A percentile compares a stretch with the other conserved stretches of the same genome.
Conservation (phyloP, 2,329 filamentous ascomycete genomes). For the Aspergillus proliferans region DNA sequence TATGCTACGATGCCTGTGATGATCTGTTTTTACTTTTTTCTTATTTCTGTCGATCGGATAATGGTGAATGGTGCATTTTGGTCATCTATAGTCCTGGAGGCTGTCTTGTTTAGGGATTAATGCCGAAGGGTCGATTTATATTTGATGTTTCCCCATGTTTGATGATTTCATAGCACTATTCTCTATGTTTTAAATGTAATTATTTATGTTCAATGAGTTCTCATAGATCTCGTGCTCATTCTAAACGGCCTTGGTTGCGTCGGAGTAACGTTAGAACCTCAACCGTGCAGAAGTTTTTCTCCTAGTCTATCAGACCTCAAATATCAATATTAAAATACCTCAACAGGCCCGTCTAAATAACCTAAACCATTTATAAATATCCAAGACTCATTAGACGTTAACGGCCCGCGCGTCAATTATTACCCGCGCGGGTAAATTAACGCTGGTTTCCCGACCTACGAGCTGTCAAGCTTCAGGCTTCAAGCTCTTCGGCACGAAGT, state of each 20-base stretch:
- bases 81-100: background rate
- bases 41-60: background rate
- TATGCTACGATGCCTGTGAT: conserved; percentile 10
- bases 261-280: too few species aligned
- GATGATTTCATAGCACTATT: background rate
- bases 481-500: background rate
- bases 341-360: background rate
- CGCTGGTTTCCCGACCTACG: conserved; percentile 3
- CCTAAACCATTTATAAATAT: background rate
- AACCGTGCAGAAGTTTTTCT: too few species aligned
- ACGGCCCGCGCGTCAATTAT: conserved; percentile 8
- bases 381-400: background rate
- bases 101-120: background rate
- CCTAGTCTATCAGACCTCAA: too few species aligned
- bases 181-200: background rate
- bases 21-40: conserved; percentile 1
- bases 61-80: background rate
- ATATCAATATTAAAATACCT: too few species aligned
- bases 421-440: background rate
- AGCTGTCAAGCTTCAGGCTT: conserved; percentile 19
- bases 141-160: background rate
- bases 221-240: too few species aligned
- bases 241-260: too few species aligned
- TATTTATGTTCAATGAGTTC: background rate
- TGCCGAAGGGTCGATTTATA: background rate